Evolutionary conservation across 176 grass and related monocot species (phyloP).

Genomic region (Triticum dicoccoides): DNA sequence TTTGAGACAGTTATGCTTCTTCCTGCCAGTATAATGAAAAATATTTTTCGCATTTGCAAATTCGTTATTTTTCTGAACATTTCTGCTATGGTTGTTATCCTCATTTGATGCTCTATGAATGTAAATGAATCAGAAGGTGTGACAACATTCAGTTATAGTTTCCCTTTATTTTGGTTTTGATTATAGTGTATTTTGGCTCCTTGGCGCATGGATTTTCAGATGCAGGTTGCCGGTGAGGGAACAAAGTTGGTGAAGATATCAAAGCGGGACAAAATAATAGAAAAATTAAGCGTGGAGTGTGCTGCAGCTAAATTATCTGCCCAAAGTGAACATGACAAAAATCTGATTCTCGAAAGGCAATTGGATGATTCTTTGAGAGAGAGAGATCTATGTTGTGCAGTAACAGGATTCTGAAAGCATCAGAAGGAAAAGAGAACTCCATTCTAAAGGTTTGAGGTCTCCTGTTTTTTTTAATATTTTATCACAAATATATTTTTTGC

Average conservation of each 20-base stretch:
- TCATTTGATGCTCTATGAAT: neutral
- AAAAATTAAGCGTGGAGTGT: slow-evolving; percentile 49
- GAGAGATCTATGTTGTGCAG: slow-evolving; percentile 32
- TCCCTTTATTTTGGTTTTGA: slow-evolving; percentile 1
- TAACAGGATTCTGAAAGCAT: slow-evolving; percentile 49
- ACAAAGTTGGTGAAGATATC: slow-evolving; percentile 43
- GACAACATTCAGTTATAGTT: neutral
- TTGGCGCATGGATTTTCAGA: slow-evolving; percentile 27
- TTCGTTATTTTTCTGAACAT: neutral
- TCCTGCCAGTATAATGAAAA: neutral
- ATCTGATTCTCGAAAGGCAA: slow-evolving; percentile 42
- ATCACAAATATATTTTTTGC: neutral
- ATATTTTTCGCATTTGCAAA: neutral
- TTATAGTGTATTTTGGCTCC: neutral
- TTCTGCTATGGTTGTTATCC: neutral
- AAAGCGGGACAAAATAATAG: slow-evolving; percentile 12
- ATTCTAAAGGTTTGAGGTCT: slow-evolving; percentile 57
- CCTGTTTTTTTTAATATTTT: slow-evolving; percentile 11
- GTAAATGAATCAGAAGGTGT: neutral
- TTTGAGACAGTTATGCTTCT: slow-evolving; percentile 7
- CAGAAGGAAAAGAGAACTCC: slow-evolving; percentile 70
- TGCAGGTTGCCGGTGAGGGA: slow-evolving; percentile 9
- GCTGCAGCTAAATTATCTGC: slow-evolving; percentile 49
- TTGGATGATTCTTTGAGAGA: too few species aligned
- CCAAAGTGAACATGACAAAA: slow-evolving; percentile 61